phyloP scores from a whole-genome alignment of 306 rosid species.

The Quercus mongolica region DNA sequence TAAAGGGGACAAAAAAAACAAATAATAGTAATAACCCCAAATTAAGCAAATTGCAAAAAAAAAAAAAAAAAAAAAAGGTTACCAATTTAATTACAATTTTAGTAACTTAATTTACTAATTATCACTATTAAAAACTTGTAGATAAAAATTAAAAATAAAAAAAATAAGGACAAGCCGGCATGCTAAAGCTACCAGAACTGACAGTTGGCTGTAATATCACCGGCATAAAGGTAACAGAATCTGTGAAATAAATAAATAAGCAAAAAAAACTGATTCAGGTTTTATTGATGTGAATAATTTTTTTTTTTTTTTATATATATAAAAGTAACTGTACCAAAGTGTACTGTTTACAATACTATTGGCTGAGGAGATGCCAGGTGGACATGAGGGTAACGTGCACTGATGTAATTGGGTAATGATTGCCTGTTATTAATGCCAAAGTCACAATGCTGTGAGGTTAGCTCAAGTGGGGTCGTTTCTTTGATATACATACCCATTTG shows the following conservation, averaged over 20 bases:
- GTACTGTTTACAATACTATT: not conserved
- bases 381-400: constrained; percentile 22
- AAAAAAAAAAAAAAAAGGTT: not conserved
- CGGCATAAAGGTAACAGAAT: constrained; percentile 9
- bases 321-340: not conserved
- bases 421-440: not conserved
- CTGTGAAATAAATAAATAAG: not conserved
- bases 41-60: not conserved
- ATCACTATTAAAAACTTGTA: too few relatives aligned
- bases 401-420: constrained; percentile 9
- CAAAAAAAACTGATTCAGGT: not conserved
- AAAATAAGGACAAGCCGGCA: not conserved
- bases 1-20: constrained; percentile 21
- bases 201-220: constrained; percentile 9
- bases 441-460: constrained; percentile 33
- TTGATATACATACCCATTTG: not conserved
- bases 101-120: too few relatives aligned
- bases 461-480: constrained; percentile 9
- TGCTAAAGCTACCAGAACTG: constrained; percentile 19
- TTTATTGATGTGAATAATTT: constrained; percentile 6
- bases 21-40: not conserved
- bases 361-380: constrained; percentile 28
- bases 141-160: too few relatives aligned
- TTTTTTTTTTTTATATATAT: not conserved
- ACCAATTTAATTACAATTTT: not conserved